Conservation (phyloP, 2,329 filamentous ascomycete genomes). For the Ophiosphaerella narmari region DNA sequence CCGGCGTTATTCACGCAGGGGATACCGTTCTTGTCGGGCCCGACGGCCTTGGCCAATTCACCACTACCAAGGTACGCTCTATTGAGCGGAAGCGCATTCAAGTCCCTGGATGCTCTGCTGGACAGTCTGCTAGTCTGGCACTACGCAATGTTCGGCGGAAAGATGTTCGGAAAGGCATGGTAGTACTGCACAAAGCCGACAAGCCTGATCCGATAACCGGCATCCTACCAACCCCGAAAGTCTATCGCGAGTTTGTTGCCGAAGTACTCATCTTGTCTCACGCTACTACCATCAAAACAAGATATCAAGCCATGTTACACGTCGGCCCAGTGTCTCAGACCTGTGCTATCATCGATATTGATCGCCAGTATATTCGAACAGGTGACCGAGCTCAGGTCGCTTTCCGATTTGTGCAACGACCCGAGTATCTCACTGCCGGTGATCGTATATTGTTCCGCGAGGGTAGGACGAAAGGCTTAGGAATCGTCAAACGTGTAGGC, state of each 20-base stretch:
- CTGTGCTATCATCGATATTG: conserved; percentile 95
- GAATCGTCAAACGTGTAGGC: conserved; percentile 88
- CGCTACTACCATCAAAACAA: conserved; percentile 93
- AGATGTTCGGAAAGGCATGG: conserved; percentile 97
- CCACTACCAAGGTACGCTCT: conserved; percentile 81
- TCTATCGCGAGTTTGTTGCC: conserved; percentile 60
- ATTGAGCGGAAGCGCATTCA: conserved; percentile 93
- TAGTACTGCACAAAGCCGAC: conserved; percentile 84
- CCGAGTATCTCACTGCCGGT: conserved; percentile 87
- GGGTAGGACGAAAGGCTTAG: conserved; percentile 90
- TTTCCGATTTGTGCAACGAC: conserved; percentile 91
- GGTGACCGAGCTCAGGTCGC: conserved; percentile 93
- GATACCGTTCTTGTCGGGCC: conserved; percentile 88
- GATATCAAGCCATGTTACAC: conserved; percentile 98
- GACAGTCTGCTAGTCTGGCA: conserved; percentile 91
- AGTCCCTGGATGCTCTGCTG: conserved; percentile 85
- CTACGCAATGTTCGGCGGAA: conserved; percentile 84
- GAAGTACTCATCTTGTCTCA: conserved; percentile 93
- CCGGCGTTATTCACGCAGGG: conserved; percentile 82
- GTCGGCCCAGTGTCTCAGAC: conserved; percentile 95
- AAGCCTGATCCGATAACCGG: conserved; percentile 56
- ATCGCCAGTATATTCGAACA: conserved; percentile 91
- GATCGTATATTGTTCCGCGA: conserved; percentile 92
- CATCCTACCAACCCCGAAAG: conserved; percentile 52
- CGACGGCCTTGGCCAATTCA: conserved; percentile 88